Base-by-base conservation (phyloP, 73 alveolate genomes). In the Paramecium biaurelia region DNA sequence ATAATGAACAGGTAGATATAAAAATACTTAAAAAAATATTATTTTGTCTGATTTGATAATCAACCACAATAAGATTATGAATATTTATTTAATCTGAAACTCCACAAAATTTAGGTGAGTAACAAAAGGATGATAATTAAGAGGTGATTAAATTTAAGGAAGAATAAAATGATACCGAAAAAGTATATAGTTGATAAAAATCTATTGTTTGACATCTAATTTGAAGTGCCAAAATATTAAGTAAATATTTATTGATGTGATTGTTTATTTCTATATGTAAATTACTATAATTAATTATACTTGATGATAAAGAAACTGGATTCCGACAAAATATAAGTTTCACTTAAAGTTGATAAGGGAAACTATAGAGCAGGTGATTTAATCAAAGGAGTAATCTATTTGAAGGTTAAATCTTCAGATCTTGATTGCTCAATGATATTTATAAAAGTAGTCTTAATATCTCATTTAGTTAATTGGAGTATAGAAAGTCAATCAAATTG, bases 221-320 rank as follows among this genome's bases (percentile, higher is more conserved):
- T 35, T 72, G 56, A 72, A 72, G 56, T 72, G 8, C 86, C 86
- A 20, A 72, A 72, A 72, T 63, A 63, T 63, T 63, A 63, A 26
- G 84, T 63, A 14, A 63, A 63, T 63, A 63, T 63, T 12, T 63
- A 63, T 63, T 63, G 84, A 63, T 23, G 21, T 53, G 32, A 53
- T 4, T n/a, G 32, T 53, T 18, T 4, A 53, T 18, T n/a, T 53
- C 68, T 53, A 53, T 53, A 18, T 53, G 34, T 53, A 53, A 18
- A 53, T n/a, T 53, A 14, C 15, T 1, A 53, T 53, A n/a, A 53
- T 43, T 43, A 10, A 43, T 12, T 47, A 47, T 47, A 47, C n/a
- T 47, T 14, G 58, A 14, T 53, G 10, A 45, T n/a, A 18, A 53
- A 5, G 30, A n/a, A 53, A 53, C 12, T 53, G 1, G n/a, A 0